These are phyloP conservation scores for Plasmopara halstedii DNA, from an alignment of 352 stramenopile genomes.

Conservation along the genomic window DNA sequence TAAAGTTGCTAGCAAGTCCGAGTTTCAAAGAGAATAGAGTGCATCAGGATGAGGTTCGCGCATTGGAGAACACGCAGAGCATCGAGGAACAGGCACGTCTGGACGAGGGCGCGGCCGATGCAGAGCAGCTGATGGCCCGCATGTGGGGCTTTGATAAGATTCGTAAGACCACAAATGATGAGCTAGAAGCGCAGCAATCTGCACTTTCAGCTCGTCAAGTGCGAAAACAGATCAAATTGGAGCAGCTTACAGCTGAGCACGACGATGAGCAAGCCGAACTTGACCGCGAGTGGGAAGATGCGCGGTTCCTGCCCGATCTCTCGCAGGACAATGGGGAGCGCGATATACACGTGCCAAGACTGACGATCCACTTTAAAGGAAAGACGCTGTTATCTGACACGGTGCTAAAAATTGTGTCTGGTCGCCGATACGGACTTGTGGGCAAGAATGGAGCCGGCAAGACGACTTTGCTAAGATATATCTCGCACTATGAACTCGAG, in stretches of 20 bases:
- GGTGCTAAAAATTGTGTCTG: constrained; percentile 78
- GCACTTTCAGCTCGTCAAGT: constrained; percentile 73
- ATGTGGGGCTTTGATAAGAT: constrained; percentile 87
- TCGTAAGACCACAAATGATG: constrained; percentile 61
- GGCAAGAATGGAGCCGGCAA: constrained; percentile 91
- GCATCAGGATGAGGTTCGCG: constrained; percentile 32
- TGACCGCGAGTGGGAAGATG: constrained; percentile 76
- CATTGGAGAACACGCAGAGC: constrained; percentile 51
- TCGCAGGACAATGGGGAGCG: constrained; percentile 72
- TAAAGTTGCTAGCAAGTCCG: constrained; percentile 24
- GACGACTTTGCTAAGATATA: constrained; percentile 94
- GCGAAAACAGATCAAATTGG: constrained; percentile 69
- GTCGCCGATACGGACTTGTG: constrained; percentile 88
- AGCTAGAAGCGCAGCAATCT: constrained; percentile 69
- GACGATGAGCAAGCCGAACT: constrained; percentile 51
- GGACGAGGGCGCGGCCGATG: constrained; percentile 39
- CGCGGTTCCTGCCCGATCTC: constrained; percentile 63
- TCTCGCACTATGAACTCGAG: constrained; percentile 95
- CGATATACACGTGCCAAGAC: constrained; percentile 83
- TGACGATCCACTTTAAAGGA: constrained; percentile 88
- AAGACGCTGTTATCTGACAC: constrained; percentile 85
- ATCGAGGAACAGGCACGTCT: constrained; percentile 65
- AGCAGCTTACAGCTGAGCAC: constrained; percentile 49
- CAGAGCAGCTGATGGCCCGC: constrained; percentile 59
- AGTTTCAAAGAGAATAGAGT: constrained; percentile 7